A percentile compares a stretch with the other conserved stretches of the same genome.
Conservation (phyloP, 768 basidiomycete species). For the Boletus fagicola region DNA sequence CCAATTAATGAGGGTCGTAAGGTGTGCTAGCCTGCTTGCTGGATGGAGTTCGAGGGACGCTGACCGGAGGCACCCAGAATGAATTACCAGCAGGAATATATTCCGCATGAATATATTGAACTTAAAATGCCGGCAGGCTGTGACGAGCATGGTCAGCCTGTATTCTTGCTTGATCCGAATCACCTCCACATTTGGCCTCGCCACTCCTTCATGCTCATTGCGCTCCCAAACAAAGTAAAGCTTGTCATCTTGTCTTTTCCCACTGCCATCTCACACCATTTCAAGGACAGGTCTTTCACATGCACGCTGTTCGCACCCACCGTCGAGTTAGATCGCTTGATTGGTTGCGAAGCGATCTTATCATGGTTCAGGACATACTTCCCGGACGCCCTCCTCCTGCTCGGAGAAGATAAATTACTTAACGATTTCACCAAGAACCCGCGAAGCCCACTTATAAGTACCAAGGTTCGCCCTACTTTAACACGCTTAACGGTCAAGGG, state of each 20-base stretch:
- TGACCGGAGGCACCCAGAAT: conserved; percentile 55
- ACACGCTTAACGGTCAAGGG: conserved; percentile 16
- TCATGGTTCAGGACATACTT: conserved; percentile 83
- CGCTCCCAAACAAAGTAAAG: conserved; percentile 90
- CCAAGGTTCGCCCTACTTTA: conserved; percentile 64
- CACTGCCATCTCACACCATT: conserved; percentile 22
- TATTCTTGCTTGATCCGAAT: conserved; percentile 86
- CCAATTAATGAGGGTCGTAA: conserved; percentile 93
- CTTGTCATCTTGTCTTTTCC: conserved; percentile 26
- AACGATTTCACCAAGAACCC: conserved; percentile 82
- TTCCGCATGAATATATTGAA: conserved; percentile 95
- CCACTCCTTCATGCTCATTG: conserved; percentile 99
- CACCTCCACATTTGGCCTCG: conserved; percentile 99
- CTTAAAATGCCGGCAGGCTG: conserved; percentile 87
- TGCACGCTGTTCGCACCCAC: conserved; percentile 93
- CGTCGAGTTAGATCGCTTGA: conserved; percentile 66
- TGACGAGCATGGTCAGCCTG: conserved; percentile 56
- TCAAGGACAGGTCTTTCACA: conserved; percentile 94
- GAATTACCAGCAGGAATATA: conserved; percentile 94
- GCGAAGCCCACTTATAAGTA: conserved; percentile 84
- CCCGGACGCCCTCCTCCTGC: conserved; percentile 81
- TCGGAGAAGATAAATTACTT: conserved; percentile 77
- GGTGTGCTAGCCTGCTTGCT: conserved; percentile 49
- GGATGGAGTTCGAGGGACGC: conserved; percentile 4
- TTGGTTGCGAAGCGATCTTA: conserved; percentile 53